phyloP scores from a whole-genome alignment of 2,329 filamentous ascomycete genomes.

The Fusarium sp. region DNA sequence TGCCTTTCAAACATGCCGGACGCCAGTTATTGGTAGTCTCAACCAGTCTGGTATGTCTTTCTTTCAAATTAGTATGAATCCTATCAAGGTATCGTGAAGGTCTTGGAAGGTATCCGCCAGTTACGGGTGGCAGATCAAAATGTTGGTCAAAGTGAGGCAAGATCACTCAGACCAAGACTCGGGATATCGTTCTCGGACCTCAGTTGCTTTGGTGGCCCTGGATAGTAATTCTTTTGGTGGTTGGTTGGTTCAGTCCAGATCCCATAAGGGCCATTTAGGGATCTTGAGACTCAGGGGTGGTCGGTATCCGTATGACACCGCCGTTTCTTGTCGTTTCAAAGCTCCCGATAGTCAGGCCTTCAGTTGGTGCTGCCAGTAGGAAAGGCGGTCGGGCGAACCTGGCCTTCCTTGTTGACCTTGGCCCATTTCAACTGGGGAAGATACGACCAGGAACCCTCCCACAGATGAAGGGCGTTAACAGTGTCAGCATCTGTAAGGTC shows the following conservation, averaged over 20 bases:
- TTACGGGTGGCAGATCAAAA: neutral
- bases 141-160: neutral
- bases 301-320: neutral
- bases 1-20: neutral
- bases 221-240: neutral
- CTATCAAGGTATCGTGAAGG: neutral
- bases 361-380: constrained; percentile 64
- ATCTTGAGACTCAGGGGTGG: neutral
- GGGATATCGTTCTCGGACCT: neutral
- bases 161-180: neutral
- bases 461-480: constrained; percentile 72
- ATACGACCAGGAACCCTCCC: constrained; percentile 87
- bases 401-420: constrained; percentile 74
- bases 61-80: neutral
- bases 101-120: neutral
- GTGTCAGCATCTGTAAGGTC: constrained; percentile 77
- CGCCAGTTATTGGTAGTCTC: neutral
- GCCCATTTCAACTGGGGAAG: constrained; percentile 82
- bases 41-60: neutral
- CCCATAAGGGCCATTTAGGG: neutral
- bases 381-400: constrained; percentile 76
- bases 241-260: neutral
- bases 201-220: neutral
- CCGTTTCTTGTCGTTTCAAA: neutral
- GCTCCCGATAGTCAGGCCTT: neutral